Evolutionary conservation across 768 basidiomycete genomes (phyloP).

Genomic region (Suillus luteus): DNA sequence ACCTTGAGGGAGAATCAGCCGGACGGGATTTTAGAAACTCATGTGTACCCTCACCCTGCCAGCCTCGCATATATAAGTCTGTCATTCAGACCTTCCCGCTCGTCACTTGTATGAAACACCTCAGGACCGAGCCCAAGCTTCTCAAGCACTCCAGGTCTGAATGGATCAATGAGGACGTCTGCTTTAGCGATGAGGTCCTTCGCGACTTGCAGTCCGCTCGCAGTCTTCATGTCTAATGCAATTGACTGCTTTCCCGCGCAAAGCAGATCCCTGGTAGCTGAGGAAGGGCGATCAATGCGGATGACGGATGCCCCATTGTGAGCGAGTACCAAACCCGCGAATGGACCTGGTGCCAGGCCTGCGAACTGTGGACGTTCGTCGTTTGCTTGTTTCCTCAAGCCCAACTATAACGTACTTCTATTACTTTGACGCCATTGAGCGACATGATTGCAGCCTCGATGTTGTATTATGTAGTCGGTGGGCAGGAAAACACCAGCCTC

Average conservation of each 20-base stretch:
- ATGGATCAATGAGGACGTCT: conserved; percentile 85
- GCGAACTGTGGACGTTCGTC: conserved; percentile 55
- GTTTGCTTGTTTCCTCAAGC: not conserved
- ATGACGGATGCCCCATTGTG: conserved; percentile 80
- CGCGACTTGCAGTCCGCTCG: conserved; percentile 55
- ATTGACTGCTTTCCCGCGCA: conserved; percentile 78
- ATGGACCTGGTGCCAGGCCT: conserved; percentile 81
- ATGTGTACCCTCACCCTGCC: conserved; percentile 53
- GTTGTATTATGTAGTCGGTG: not conserved
- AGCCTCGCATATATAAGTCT: conserved; percentile 74
- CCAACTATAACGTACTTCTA: conserved; percentile 39
- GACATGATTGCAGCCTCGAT: conserved; percentile 33
- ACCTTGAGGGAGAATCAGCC: conserved; percentile 39
- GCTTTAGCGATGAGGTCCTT: conserved; percentile 61
- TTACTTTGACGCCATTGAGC: conserved; percentile 49
- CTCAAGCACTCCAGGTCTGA: conserved; percentile 82
- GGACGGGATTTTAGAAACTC: conserved; percentile 7
- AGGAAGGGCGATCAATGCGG: conserved; percentile 67
- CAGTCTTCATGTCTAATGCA: conserved; percentile 63
- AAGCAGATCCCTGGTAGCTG: conserved; percentile 51
- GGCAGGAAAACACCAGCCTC: not conserved
- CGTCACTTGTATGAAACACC: conserved; percentile 58
- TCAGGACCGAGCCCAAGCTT: conserved; percentile 75
- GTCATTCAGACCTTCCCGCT: conserved; percentile 53
- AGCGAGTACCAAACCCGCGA: conserved; percentile 74